These are phyloP conservation scores for Sporothrix euskadiensis DNA, from an alignment of 2,329 filamentous ascomycete species.

Conservation along the genomic window DNA sequence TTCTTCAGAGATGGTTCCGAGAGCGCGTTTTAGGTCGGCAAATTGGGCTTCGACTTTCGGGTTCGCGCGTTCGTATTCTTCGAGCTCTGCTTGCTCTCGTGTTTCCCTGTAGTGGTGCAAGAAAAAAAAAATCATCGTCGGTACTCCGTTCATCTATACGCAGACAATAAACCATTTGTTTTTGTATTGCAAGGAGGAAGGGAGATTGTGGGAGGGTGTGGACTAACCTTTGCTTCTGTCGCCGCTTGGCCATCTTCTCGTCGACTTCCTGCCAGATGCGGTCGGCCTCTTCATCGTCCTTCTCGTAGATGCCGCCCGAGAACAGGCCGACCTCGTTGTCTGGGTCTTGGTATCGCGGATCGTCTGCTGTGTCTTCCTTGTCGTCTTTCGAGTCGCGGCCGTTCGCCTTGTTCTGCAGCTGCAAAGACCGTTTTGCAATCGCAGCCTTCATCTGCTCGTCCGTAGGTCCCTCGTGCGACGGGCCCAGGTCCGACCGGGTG, in stretches of 20 bases:
- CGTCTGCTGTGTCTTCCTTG: slow-evolving; percentile 67
- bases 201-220: neutral
- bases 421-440: slow-evolving; percentile 87
- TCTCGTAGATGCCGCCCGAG: slow-evolving; percentile 91
- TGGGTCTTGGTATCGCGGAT: slow-evolving; percentile 80
- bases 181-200: slow-evolving; percentile 25
- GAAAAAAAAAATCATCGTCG: slow-evolving; percentile 50
- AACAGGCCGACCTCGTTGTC: slow-evolving; percentile 97
- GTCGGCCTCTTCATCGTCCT: slow-evolving; percentile 97
- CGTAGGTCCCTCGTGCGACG: slow-evolving; percentile 89
- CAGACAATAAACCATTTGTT: slow-evolving; percentile 65
- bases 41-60: slow-evolving; percentile 99
- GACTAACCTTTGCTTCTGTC: slow-evolving; percentile 83
- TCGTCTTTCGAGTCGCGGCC: slow-evolving; percentile 61
- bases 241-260: slow-evolving; percentile 90
- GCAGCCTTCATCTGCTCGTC: slow-evolving; percentile 98
- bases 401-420: slow-evolving; percentile 56
- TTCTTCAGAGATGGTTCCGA: slow-evolving; percentile 86
- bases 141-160: slow-evolving; percentile 71
- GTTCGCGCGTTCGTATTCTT: slow-evolving; percentile 96
- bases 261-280: slow-evolving; percentile 94
- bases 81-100: slow-evolving; percentile 84
- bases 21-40: slow-evolving; percentile 87
- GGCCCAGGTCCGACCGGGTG: slow-evolving; percentile 92
- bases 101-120: slow-evolving; percentile 73